A percentile compares a stretch with the other conserved stretches of the same genome.
These are phyloP conservation scores for Boletus reticulatus DNA, from an alignment of 768 basidiomycete species.

Conservation along the genomic window DNA sequence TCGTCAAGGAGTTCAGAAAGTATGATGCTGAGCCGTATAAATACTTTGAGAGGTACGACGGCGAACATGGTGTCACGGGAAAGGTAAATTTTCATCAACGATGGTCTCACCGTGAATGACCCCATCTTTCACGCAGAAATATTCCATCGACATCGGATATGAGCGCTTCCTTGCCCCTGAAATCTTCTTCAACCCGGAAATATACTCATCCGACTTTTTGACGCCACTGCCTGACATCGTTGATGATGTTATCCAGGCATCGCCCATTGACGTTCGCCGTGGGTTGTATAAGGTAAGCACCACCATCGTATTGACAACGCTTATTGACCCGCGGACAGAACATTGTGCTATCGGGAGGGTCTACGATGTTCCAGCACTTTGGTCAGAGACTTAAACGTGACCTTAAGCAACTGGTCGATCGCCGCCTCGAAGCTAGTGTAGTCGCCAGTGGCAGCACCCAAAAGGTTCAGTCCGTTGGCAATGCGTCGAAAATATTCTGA, in stretches of 20 bases:
- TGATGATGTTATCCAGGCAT: constrained; percentile 92
- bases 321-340: constrained; percentile 52
- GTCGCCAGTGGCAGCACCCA: constrained; percentile 69
- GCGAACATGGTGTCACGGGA: constrained; percentile 90
- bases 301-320: not conserved
- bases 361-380: constrained; percentile 99
- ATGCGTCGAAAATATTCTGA: not conserved
- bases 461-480: constrained; percentile 50
- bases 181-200: constrained; percentile 99
- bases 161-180: constrained; percentile 99
- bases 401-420: constrained; percentile 90
- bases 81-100: constrained; percentile 50
- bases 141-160: constrained; percentile 91
- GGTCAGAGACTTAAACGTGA: constrained; percentile 96
- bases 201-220: constrained; percentile 95
- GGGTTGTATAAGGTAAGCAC: constrained; percentile 85
- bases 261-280: constrained; percentile 95
- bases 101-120: not conserved
- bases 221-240: constrained; percentile 96
- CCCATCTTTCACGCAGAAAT: constrained; percentile 59
- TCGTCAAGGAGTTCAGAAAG: constrained; percentile 98
- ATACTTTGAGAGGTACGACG: constrained; percentile 91
- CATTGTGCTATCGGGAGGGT: constrained; percentile 95
- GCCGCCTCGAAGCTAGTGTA: constrained; percentile 76
- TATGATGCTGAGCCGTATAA: constrained; percentile 96